phyloP scores from a whole-genome alignment of 2,329 filamentous ascomycete genomes.

The Stemphylium beticola region DNA sequence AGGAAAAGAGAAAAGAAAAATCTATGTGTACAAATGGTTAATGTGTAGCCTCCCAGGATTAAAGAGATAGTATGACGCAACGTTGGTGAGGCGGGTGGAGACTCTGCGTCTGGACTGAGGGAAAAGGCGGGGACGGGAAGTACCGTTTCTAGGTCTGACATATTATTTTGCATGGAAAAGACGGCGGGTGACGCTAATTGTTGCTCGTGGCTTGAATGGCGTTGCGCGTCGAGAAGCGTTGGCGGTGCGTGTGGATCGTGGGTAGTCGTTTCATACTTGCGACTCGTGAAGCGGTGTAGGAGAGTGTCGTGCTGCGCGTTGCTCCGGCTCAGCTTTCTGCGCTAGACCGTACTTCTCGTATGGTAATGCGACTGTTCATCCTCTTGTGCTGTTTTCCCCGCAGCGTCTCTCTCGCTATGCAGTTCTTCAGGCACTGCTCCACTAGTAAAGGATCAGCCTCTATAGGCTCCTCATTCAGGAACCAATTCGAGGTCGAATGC shows the following conservation, averaged over 20 bases:
- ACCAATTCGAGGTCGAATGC: slow-evolving; percentile 23
- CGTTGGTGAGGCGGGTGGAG: background rate
- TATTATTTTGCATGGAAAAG: background rate
- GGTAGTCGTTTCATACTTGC: too few species aligned
- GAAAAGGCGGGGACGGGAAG: background rate
- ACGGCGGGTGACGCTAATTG: background rate
- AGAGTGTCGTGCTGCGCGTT: background rate
- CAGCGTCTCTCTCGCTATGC: slow-evolving; percentile 38
- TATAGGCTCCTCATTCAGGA: slow-evolving; percentile 24
- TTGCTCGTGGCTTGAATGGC: too few species aligned
- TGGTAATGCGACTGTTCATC: slow-evolving; percentile 20
- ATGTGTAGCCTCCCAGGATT: background rate
- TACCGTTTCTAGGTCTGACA: background rate
- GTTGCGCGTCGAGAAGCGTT: too few species aligned
- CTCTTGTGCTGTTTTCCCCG: slow-evolving; percentile 26
- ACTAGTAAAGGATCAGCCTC: slow-evolving; percentile 35
- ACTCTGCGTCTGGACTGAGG: background rate
- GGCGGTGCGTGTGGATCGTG: too few species aligned
- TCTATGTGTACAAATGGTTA: background rate
- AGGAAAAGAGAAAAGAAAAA: background rate
- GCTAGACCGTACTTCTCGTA: slow-evolving; percentile 20
- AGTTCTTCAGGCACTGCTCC: slow-evolving; percentile 43
- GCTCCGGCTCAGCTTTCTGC: background rate
- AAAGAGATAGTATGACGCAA: background rate
- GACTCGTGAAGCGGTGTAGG: background rate